Evolutionary conservation across 169 alveolate species (phyloP), one percentile per base, ranked within the genome.

Genomic region (Plasmodium blacklocki): DNA sequence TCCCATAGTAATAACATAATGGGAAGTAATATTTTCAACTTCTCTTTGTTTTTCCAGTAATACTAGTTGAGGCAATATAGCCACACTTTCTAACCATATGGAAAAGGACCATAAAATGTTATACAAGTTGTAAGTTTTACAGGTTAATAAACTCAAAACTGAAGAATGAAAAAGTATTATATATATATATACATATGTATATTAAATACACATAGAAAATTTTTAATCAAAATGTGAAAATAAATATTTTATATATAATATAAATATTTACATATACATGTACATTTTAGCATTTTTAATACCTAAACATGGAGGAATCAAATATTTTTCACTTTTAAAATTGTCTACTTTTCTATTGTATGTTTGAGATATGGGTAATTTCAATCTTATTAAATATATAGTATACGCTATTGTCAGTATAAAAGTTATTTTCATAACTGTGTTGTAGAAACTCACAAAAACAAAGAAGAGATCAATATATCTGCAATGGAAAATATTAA

Each of bases 61-160:
- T 11, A 96, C 93, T 54, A 98, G 93, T 93, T 98, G 99, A 15
- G 99, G 99, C 39, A 98, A 86, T 78, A 98, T 97, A 49, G 99
- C 99, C 0, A 98, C 98, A 54, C 98, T 92, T 95, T 98, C 99
- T 52, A 98, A 96, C 99, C 99, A 98, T 32, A 98, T 95, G 70
- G 99, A 96, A 87, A 95, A 97, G 52, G 99, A 95, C 99, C 99
- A 98, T 8, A 95, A 58, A 49, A 98, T 87, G 70, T 97, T 98
- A 86, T 96, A 88, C 15, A 93, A 32, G 14, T 74, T 70, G 66
- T 90, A 94, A 1, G 91, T 87, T 58, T 58, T 66, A 39, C 95
- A 86, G 8, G 96, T 94, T 67, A 94, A 26, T 0, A 94, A 67
- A 45, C 94, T 63, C 23, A 94, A 58, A 26, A 90, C 94, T 68